phyloP scores from a whole-genome alignment of 73 alveolate genomes.

The Paramecium octaurelia region DNA sequence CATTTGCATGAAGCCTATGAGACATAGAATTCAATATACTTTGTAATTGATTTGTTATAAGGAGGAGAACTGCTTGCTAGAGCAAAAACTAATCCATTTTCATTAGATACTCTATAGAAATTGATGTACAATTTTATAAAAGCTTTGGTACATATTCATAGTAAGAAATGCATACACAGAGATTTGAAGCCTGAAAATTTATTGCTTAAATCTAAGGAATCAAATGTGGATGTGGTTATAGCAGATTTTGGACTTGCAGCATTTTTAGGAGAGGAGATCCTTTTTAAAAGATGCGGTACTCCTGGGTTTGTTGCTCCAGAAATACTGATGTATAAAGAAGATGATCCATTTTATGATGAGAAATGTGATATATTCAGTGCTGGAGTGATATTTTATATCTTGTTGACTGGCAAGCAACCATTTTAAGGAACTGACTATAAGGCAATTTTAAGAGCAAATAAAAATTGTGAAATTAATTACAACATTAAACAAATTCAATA shows the following conservation, averaged over 20 bases:
- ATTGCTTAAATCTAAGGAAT: constrained; percentile 19
- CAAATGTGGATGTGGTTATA: constrained; percentile 36
- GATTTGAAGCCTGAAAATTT: constrained; percentile 61
- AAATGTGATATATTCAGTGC: constrained; percentile 62
- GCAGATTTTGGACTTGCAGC: constrained; percentile 64
- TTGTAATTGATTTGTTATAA: constrained; percentile 48
- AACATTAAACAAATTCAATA: neutral
- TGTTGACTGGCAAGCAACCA: constrained; percentile 52
- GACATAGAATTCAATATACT: constrained; percentile 55
- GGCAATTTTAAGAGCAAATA: constrained; percentile 56
- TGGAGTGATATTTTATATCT: constrained; percentile 47
- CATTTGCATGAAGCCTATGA: constrained; percentile 58
- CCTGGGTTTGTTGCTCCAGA: constrained; percentile 69
- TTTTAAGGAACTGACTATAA: constrained; percentile 55
- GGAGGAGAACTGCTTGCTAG: constrained; percentile 60
- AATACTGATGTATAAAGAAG: constrained; percentile 59
- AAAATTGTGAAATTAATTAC: constrained; percentile 50
- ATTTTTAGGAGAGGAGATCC: constrained; percentile 51
- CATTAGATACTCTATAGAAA: neutral
- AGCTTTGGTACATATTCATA: constrained; percentile 49
- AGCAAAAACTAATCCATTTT: neutral
- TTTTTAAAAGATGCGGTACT: constrained; percentile 62
- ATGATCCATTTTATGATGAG: constrained; percentile 62
- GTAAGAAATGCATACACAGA: constrained; percentile 53
- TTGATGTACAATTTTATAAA: constrained; percentile 49